Base-by-base conservation (phyloP, 1,284 basidiomycete species). In the Gomphus bonarii region DNA sequence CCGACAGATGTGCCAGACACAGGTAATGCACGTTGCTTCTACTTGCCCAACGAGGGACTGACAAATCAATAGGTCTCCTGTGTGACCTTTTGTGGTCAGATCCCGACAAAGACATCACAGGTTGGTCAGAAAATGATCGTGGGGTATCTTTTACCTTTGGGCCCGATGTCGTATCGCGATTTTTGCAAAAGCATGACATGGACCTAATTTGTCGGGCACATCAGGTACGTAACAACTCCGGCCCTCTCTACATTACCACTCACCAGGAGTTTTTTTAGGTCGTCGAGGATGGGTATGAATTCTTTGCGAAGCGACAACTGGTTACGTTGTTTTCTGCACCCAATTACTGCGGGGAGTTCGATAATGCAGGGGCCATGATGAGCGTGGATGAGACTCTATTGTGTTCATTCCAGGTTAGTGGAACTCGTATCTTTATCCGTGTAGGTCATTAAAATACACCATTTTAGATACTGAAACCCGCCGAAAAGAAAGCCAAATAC, bases 321-420 rank as follows among this genome's bases (percentile, higher is more conserved):
- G 95, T 99, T 63, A 99, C 95, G 18, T 73, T 99, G 47, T 99
- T 99, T 77, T 95, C 91, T 16, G 95, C 95, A 58, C 97, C 95
- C 60, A 98, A 97, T 78, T 97, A 97, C 69, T 97, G 92, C 69
- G 93, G 92, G 66, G 92, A 97, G 76, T 99, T 99, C 68, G 97
- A 99, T 74, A 99, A 99, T 69, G 95, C 95, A 16, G 95, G 95
- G 43, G 95, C 95, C 30, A 98, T 99, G 95, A 99, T 99, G 97
- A 95, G 91, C 67, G 97, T 99, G 55, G 95, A 98, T 69, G 95
- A 99, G 75, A 97, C 95, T 8, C 72, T 99, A 63, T 73, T 99
- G 62, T 99, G 95, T 74, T 97, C 95, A 14, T 99, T 99, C 91
- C 94, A 97, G 75, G 92, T 94, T 63, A 70, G 48, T 40, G 50